Conservation (phyloP, 1,139 yeast species). For the Taphrina betulina region DNA sequence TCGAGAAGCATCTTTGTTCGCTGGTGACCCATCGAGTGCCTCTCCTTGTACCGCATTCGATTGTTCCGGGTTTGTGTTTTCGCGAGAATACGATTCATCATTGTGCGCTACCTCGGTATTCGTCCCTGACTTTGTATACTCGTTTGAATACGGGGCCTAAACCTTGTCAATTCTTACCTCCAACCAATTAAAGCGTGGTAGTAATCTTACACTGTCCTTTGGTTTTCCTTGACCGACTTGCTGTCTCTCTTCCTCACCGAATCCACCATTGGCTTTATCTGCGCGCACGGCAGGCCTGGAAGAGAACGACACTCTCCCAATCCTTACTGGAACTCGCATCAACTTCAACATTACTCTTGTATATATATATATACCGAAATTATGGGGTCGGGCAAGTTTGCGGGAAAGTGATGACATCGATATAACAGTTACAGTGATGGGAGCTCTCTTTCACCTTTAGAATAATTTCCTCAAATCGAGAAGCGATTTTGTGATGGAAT, state of each 20-base stretch:
- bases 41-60: slow-evolving; percentile 18
- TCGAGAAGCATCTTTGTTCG: slow-evolving; percentile 12
- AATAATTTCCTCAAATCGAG: slow-evolving; percentile 22
- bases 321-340: too few species aligned
- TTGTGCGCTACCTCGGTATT: slow-evolving; percentile 19
- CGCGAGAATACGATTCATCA: slow-evolving; percentile 17
- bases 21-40: slow-evolving; percentile 29
- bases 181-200: background rate
- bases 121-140: slow-evolving; percentile 24
- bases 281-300: slow-evolving; percentile 1
- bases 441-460: background rate
- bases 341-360: too few species aligned
- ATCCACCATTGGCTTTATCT: slow-evolving; percentile 19
- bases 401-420: too few species aligned
- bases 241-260: slow-evolving; percentile 23
- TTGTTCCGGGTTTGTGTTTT: slow-evolving; percentile 20
- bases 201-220: slow-evolving; percentile 11
- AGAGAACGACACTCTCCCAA: too few species aligned
- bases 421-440: too few species aligned
- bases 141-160: slow-evolving; percentile 20
- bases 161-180: background rate
- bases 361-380: too few species aligned
- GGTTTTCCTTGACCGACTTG: slow-evolving; percentile 11
- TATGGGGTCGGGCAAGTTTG: too few species aligned
- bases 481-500: slow-evolving; percentile 17